Base-by-base conservation (phyloP, 2,329 filamentous ascomycete species). In the Trichoderma afroharzianum region DNA sequence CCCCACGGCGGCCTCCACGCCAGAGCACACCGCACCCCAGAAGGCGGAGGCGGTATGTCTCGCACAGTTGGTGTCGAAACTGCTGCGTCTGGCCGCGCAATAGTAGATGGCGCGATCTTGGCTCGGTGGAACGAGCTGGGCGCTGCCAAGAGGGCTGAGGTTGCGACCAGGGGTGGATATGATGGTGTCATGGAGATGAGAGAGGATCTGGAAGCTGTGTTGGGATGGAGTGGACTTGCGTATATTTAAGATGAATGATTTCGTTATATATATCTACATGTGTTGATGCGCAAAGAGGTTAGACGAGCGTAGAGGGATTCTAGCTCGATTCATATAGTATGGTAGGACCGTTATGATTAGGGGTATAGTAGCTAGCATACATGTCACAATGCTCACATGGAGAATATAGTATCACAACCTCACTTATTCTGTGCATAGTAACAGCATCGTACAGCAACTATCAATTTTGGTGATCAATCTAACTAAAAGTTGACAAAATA, bases 1-100 rank as follows among this genome's bases (percentile, higher is more conserved):
- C 91, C 94, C 74, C 84, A 92, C 5, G 93, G 91, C 8, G 94
- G 93, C 0, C 85, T 98, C 63, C 98, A 98, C 81, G 92, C 94
- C 2, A 90, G 92, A 70, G 93, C 91, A 0, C 93, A 95, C 82
- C 88, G 96, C 15, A 84, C 84, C 62, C 88, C 76, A 79, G 86
- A 75, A 11, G 80, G 81, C 74, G 86, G 79, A 79, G 86, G 78
- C 79, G 87, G 80, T 77, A 82, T 70, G 59, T 71, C 83, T 72
- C 72, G 81, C 78, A 6, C 83, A 7, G 81, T 88, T 0, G 88
- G 85, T 15, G 87, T 90, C 1, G 88, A 90, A 64, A 85, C 85
- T 71, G 88, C 83, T 75, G 71, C 75, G 3, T 88, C 86, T 0
- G 88, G 88, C 1, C 84, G 92, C 21, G 90, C 88, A 2, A 87